Conservation (phyloP, 306 rosid genomes). For the Oxytropis ochrocephala region DNA sequence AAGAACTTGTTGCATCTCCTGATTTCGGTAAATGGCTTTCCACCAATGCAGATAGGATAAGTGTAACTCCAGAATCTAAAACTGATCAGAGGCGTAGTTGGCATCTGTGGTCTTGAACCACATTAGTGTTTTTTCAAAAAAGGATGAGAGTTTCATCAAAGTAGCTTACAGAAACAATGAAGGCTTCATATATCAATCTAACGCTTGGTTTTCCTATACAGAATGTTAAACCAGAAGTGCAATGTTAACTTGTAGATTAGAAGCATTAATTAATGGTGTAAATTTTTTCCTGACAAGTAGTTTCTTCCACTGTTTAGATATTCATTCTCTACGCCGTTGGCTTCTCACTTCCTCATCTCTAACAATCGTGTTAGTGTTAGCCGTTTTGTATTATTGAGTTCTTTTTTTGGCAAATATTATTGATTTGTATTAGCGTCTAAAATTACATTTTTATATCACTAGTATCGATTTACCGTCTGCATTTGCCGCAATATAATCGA, state of each 20-base stretch:
- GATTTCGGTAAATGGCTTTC: constrained; percentile 65
- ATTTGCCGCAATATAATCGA: too few relatives aligned
- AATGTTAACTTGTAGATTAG: constrained; percentile 21
- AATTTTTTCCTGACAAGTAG: background rate
- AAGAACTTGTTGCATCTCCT: constrained; percentile 69
- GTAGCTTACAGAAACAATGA: background rate
- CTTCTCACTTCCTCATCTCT: background rate
- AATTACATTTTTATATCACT: too few relatives aligned
- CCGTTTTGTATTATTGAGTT: too few relatives aligned
- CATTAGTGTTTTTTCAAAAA: background rate
- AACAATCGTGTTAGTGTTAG: too few relatives aligned
- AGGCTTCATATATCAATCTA: background rate
- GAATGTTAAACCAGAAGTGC: background rate
- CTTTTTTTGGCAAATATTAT: too few relatives aligned
- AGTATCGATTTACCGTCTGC: too few relatives aligned
- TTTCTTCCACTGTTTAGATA: constrained; percentile 9
- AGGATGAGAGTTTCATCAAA: background rate
- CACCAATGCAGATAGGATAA: constrained; percentile 57
- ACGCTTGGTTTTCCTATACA: background rate
- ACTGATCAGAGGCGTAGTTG: constrained; percentile 33
- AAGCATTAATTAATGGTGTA: constrained; percentile 12
- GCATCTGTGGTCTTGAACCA: constrained; percentile 43
- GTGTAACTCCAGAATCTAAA: constrained; percentile 37
- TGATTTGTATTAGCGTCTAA: too few relatives aligned
- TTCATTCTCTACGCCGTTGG: background rate